phyloP scores from a whole-genome alignment of 2,329 filamentous ascomycete species.

The Atkinsonella hypoxylon region DNA sequence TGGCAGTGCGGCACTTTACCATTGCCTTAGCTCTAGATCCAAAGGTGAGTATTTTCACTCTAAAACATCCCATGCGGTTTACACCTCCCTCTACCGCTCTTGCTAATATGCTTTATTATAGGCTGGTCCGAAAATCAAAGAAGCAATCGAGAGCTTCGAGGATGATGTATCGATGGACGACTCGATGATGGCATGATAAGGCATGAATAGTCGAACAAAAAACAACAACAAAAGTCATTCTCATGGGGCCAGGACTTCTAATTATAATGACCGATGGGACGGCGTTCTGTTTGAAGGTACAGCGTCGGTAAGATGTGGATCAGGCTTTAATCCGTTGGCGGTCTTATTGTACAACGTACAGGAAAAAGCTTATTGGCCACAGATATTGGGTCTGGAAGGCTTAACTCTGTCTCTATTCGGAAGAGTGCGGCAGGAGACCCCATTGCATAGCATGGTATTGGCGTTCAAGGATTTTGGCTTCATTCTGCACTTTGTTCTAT shows the following conservation, averaged over 20 bases:
- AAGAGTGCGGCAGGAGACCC: not conserved
- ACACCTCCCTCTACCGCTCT: not conserved
- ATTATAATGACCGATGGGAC: not conserved
- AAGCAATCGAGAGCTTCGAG: slow-evolving; percentile 86
- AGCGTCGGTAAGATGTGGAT: not conserved
- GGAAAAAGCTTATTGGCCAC: not conserved
- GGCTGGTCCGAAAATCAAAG: slow-evolving; percentile 91
- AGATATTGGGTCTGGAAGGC: not conserved
- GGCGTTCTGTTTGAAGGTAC: not conserved
- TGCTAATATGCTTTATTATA: slow-evolving; percentile 21
- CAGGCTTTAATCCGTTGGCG: not conserved
- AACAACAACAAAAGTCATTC: slow-evolving; percentile 11
- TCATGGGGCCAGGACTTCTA: slow-evolving; percentile 11
- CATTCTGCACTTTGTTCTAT: not conserved
- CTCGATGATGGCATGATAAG: slow-evolving; percentile 44
- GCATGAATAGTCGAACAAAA: slow-evolving; percentile 11
- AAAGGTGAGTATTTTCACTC: slow-evolving; percentile 54
- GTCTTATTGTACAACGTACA: not conserved
- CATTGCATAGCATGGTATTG: slow-evolving; percentile 4
- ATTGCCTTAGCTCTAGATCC: slow-evolving; percentile 92
- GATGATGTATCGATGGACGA: slow-evolving; percentile 62
- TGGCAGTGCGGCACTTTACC: slow-evolving; percentile 88
- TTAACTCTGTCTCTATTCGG: not conserved
- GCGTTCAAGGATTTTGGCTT: slow-evolving; percentile 1
- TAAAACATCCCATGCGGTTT: not conserved